Evolutionary conservation across 1,284 basidiomycete genomes (phyloP).

Genomic region (Chalciporus sp.): DNA sequence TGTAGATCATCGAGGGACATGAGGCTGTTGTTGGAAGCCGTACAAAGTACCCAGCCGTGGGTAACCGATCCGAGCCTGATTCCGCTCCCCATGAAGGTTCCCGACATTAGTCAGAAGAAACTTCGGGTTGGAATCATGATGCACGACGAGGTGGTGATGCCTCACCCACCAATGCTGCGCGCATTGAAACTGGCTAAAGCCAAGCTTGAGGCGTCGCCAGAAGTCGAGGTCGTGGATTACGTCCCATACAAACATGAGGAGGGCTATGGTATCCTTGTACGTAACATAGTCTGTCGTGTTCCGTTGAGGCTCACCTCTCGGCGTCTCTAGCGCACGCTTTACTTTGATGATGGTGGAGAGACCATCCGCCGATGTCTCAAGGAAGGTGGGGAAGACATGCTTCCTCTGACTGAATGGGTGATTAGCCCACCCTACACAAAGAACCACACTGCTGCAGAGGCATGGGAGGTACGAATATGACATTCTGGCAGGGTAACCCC

Average conservation of each 20-base stretch:
- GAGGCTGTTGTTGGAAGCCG: constrained; percentile 40
- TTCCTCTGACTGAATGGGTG: constrained; percentile 25
- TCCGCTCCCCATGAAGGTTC: constrained; percentile 37
- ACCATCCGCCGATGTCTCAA: constrained; percentile 15
- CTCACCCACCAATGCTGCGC: constrained; percentile 43
- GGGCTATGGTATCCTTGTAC: constrained; percentile 31
- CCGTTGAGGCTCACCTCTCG: neutral
- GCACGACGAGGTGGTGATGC: constrained; percentile 44
- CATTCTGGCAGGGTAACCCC: neutral
- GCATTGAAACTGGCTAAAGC: constrained; percentile 38
- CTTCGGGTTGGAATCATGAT: constrained; percentile 44
- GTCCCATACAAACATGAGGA: constrained; percentile 35
- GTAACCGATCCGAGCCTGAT: constrained; percentile 36
- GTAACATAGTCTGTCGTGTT: constrained; percentile 4
- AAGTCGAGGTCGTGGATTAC: constrained; percentile 39
- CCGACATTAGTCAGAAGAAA: constrained; percentile 17
- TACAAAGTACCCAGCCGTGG: constrained; percentile 41
- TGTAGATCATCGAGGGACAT: constrained; percentile 46
- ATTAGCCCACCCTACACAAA: constrained; percentile 23
- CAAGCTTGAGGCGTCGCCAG: constrained; percentile 38
- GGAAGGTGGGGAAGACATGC: constrained; percentile 22
- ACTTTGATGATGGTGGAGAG: constrained; percentile 5
- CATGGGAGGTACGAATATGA: constrained; percentile 25
- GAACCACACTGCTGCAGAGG: constrained; percentile 19
- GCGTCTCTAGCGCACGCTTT: neutral